Conservation (phyloP, 306 rosid species). For the Leucaena leucocephala region DNA sequence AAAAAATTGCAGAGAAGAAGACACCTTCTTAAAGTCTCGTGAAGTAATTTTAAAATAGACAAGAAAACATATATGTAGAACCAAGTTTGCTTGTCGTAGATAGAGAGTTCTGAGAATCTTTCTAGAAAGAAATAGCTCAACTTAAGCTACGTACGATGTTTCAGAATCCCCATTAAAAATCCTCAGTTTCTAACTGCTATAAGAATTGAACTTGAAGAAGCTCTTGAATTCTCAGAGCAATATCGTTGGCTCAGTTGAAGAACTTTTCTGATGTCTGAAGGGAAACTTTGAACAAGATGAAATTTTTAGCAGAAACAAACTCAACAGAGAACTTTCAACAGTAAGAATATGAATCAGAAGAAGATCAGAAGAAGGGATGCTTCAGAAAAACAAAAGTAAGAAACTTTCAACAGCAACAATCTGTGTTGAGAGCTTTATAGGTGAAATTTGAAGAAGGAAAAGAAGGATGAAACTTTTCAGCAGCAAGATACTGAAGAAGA, state of each 20-base stretch:
- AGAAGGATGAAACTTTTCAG: constrained; percentile 8
- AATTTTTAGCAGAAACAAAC: constrained; percentile 18
- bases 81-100: not conserved
- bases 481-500: not conserved
- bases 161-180: not conserved
- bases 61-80: not conserved
- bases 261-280: not conserved
- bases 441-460: constrained; percentile 1
- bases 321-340: not conserved
- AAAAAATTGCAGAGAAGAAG: not conserved
- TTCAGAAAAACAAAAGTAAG: not conserved
- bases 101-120: not conserved
- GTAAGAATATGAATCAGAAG: constrained; percentile 34
- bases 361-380: constrained; percentile 21
- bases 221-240: not conserved
- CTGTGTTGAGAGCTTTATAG: not conserved
- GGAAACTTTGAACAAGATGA: not conserved
- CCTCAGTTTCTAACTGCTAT: not conserved
- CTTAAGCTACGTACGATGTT: constrained; percentile 25
- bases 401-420: not conserved
- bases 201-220: constrained; percentile 13
- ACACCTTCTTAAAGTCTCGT: not conserved
- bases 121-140: constrained; percentile 21
- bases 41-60: not conserved
- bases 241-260: not conserved